Evolutionary conservation across 139 green algal genomes (phyloP).

Genomic region (Volvox reticuliferus): DNA sequence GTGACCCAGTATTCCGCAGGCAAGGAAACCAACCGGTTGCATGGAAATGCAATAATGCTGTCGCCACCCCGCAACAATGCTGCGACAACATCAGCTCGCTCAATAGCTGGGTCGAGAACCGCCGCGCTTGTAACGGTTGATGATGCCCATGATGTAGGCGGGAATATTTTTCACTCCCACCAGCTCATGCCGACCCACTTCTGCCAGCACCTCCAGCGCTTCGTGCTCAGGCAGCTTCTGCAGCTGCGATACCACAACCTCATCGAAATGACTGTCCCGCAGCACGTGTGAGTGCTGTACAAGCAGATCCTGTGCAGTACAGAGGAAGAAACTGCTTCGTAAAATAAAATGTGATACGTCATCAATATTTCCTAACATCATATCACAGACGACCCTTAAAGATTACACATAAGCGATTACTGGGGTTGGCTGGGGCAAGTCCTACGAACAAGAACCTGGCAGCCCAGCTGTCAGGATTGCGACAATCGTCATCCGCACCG

Average conservation of each 20-base stretch:
- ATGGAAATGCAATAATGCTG: no score
- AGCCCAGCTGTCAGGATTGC: no score
- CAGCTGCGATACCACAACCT: slow-evolving; percentile 53
- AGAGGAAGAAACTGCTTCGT: background rate
- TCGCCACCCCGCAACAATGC: no score
- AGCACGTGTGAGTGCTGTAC: slow-evolving; percentile 32
- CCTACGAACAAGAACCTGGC: no score
- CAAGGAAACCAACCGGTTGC: no score
- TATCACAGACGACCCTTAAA: no score
- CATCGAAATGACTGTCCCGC: slow-evolving; percentile 52
- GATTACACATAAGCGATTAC: no score
- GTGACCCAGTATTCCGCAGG: no score
- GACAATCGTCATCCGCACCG: no score
- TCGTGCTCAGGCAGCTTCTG: slow-evolving; percentile 47
- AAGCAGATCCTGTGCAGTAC: slow-evolving; percentile 37
- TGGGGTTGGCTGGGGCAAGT: no score
- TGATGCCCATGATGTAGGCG: slow-evolving; percentile 63
- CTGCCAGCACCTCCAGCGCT: slow-evolving; percentile 49
- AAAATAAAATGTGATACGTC: no score
- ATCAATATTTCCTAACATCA: no score
- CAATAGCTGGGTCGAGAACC: slow-evolving; percentile 20
- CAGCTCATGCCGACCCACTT: slow-evolving; percentile 53
- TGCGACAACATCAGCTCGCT: background rate
- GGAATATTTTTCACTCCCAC: slow-evolving; percentile 56
- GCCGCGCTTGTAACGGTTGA: slow-evolving; percentile 49